Evolutionary conservation across 1,284 basidiomycete genomes (phyloP), one percentile per base, ranked within the genome.

Genomic region (Neolentinus lepideus): DNA sequence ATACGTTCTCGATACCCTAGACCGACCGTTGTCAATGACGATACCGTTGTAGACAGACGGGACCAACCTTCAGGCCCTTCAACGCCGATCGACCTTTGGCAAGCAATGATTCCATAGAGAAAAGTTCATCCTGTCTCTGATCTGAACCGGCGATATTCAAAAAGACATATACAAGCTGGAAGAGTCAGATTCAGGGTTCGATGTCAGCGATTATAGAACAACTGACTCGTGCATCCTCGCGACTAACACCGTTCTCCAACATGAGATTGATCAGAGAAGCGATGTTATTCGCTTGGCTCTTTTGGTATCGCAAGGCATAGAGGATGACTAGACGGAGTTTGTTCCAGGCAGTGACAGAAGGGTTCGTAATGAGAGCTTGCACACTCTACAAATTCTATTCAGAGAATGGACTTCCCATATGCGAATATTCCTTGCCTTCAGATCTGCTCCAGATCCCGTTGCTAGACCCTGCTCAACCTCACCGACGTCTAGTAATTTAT

Each of bases 1-100:
- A 99, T 8, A 99, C 96, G 65, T 99, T 99, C 70, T 99, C 97
- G 4, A 99, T 97, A 6, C 97, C 97, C 89, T 93, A 56, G 16
- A 64, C 48, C 59, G 25, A 43, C 12, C 29, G 29, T 31, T 31
- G 29, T 31, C 24, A 55, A 22, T 11, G 26, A 24, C 16, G 29
- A 31, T n/a, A 33, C 36, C 10, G 45, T 14, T 22, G 29, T 12
- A 31, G 29, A 31, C 29, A 31, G 12, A 31, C 29, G 29, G 29
- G 16, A 16, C 69, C 33, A 57, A 90, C 91, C 77, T 98, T 98
- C 55, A 99, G 75, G 1, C 97, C 97, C 68, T 98, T 98, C 59
- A 99, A 71, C 0, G 96, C 97, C 33, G 90, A 94, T 58, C 94
- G 90, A 4, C 97, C 97, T 66, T 96, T 89, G 1, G 93, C 93